Conservation (phyloP, 805 yeast species). For the Ogataea methanolica region DNA sequence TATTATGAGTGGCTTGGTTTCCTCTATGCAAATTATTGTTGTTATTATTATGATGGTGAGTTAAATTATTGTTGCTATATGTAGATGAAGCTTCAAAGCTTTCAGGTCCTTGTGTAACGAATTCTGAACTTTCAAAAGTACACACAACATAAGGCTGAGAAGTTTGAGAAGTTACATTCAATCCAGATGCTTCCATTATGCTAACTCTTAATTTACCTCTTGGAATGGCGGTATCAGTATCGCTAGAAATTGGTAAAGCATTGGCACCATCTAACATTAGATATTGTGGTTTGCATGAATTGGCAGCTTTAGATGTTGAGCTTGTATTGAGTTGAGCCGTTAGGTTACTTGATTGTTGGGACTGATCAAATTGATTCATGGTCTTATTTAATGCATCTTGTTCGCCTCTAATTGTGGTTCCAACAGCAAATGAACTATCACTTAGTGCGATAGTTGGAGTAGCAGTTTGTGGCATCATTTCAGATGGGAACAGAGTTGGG, state of each 20-base stretch:
- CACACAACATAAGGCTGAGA: constrained; percentile 87
- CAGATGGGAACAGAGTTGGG: constrained; percentile 26
- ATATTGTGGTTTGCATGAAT: constrained; percentile 9
- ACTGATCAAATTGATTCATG: constrained; percentile 30
- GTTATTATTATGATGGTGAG: not conserved
- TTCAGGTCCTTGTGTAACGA: constrained; percentile 77
- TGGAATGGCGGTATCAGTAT: constrained; percentile 39
- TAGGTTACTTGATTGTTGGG: constrained; percentile 18
- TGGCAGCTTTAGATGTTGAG: constrained; percentile 9
- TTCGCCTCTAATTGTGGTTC: constrained; percentile 51
- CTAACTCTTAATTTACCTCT: constrained; percentile 80
- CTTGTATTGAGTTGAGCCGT: constrained; percentile 21
- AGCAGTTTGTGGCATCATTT: constrained; percentile 41
- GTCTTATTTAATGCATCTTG: constrained; percentile 29
- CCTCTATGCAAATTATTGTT: not conserved
- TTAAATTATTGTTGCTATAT: not conserved
- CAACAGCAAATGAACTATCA: constrained; percentile 59
- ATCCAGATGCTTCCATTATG: constrained; percentile 73
- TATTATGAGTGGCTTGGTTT: constrained; percentile 1
- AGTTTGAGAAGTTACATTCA: constrained; percentile 47
- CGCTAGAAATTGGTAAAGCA: constrained; percentile 17
- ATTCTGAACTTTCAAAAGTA: constrained; percentile 88
- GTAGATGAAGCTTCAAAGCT: constrained; percentile 25
- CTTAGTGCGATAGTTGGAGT: constrained; percentile 69
- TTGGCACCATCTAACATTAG: constrained; percentile 12